Evolutionary conservation across 352 stramenopile genomes (phyloP), one percentile per base, ranked within the genome.

Genomic region (Pythium aquatile): DNA sequence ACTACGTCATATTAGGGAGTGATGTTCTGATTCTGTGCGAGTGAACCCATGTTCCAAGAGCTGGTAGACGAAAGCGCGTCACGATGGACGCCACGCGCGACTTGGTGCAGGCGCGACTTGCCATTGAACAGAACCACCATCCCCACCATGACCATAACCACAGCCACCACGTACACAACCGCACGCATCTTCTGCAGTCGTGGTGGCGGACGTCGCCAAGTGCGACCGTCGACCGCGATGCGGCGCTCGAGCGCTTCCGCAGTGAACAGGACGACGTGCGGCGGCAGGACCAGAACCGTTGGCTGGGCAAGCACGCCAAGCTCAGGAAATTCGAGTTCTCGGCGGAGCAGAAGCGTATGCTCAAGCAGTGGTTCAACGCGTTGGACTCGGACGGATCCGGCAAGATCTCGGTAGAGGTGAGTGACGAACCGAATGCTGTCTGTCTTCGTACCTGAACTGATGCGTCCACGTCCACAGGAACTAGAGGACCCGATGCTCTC

Each of bases 401-500:
- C 9, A 91, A 86, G 69, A 88, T 93, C 47, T 88, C 77, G 1
- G 81, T 89, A 2, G 81, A 93, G 57, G 77, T 85, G 20, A 10
- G 54, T 67, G 11, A 11, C 48, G 40, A 17, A 20, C 14, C 9
- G 10, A 24, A 24, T 24, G 14, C 3, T 14, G 24, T 3, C 10
- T 49, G 35, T 3, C 11, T 11, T 16, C 8, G 35, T 14, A 4
- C 8, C 11, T 16, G 11, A 42, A 42, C 35, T 42, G 6, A 42
- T 11, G 35, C 11, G 35, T 42, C 26, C 8, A 47, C 7, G 10
- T 17, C 26, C 6, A 28, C 29, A 85, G 67, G 83, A 91, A 28
- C 74, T 93, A 10, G 76, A 93, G 46, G 81, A 93, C 55, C 79
- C 82, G 28, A 88, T 93, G 79, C 76, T 93, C 11, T 90, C 84